These are phyloP conservation scores for Gloeophyllum trabeum DNA, from an alignment of 768 basidiomycete species.

Conservation along the genomic window DNA sequence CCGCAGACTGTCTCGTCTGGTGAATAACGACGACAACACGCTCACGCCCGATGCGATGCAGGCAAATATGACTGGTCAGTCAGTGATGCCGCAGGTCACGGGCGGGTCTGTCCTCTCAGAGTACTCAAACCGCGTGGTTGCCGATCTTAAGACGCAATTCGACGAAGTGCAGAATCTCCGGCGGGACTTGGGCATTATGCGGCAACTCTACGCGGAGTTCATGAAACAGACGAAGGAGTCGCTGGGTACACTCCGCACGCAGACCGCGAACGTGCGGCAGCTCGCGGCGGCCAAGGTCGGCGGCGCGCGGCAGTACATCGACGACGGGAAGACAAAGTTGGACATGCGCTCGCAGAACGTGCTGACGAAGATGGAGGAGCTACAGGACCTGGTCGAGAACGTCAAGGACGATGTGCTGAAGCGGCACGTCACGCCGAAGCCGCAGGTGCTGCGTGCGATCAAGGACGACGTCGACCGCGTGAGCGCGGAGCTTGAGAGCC, in stretches of 20 bases:
- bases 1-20: constrained; percentile 61
- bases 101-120: constrained; percentile 68
- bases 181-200: constrained; percentile 86
- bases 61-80: constrained; percentile 57
- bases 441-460: constrained; percentile 56
- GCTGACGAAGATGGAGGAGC: constrained; percentile 85
- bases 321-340: constrained; percentile 87
- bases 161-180: constrained; percentile 93
- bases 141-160: constrained; percentile 84
- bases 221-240: constrained; percentile 86
- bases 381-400: constrained; percentile 83
- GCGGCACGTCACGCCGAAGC: constrained; percentile 77
- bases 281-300: constrained; percentile 75
- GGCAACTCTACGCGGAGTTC: constrained; percentile 92
- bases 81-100: constrained; percentile 61
- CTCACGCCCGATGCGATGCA: constrained; percentile 39
- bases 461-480: constrained; percentile 60
- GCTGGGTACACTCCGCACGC: constrained; percentile 62
- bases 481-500: constrained; percentile 57
- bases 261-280: constrained; percentile 83
- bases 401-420: constrained; percentile 89
- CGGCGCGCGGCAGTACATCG: constrained; percentile 79
- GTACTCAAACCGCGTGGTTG: constrained; percentile 61
- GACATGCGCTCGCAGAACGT: constrained; percentile 83
- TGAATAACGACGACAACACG: constrained; percentile 26